Base-by-base conservation (phyloP, 2,329 filamentous ascomycete genomes). In the Metarhizium humberi region DNA sequence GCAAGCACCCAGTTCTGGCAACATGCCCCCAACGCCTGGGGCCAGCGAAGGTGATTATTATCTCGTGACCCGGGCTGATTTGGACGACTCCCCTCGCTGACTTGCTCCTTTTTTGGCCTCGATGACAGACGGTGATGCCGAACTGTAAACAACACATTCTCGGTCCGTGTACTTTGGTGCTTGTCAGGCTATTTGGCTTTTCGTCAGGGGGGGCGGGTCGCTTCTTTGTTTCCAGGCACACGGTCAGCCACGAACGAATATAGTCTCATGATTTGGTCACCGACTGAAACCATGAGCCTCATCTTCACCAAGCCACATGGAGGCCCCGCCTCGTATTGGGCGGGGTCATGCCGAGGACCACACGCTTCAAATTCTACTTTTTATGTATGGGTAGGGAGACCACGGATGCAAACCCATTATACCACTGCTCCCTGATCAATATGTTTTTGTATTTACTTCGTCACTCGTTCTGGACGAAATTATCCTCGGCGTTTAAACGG, bases 41-140 rank as follows among this genome's bases (percentile, higher is more conserved):
- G 78, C 76, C 69, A 82, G 80, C 73, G 80, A 84, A 80, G 79
- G 80, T 82, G 77, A 82, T 76, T 78, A 77, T 69, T 69, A 71
- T 63, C 66, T 72, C 63, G 67, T 66, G 59, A 63, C 65, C 58
- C 62, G 57, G 57, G 64, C 63, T 56, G 63, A 68, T 57, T 61
- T 59, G 29, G 45, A 50, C 30, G 29, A 42, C 50, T 38, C 49
- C 14, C 49, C 45, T 54, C 50, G 56, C 53, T 55, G 34, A 36
- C 29, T 51, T 51, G 50, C 13, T 52, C 30, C 7, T 36, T 20
- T 34, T 47, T 54, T 50, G 45, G 20, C 43, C 40, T 25, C 40
- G 32, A 50, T 18, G 7, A 59, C 62, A 73, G 71, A 73, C 61
- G 71, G 71, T 60, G 69, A 73, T 58, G 64, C 62, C 62, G 69